These are phyloP conservation scores for Catenaria anguillulae DNA, from an alignment of 371 early-diverging fungal genomes.

Conservation along the genomic window DNA sequence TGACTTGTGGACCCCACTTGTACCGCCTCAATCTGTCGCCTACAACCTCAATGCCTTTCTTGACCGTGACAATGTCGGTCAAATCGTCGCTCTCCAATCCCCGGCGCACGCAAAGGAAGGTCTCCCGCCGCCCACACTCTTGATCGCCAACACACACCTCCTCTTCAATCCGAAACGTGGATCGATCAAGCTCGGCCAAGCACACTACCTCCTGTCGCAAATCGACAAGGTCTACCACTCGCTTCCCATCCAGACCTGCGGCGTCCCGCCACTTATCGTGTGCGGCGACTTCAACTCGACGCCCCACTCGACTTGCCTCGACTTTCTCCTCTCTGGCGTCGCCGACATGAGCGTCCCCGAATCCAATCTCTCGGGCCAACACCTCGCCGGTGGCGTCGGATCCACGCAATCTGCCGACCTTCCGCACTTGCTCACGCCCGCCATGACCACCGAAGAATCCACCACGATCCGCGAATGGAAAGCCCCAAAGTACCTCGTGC, in stretches of 20 bases:
- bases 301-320: not conserved
- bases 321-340: not conserved
- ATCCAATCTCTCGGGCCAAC: not conserved
- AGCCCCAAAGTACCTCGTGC: not conserved
- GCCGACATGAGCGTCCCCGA: not conserved
- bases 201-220: not conserved
- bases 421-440: not conserved
- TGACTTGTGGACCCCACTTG: not conserved
- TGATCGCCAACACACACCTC: conserved; percentile 5
- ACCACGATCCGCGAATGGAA: not conserved
- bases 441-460: too few relatives aligned
- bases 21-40: too few relatives aligned
- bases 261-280: not conserved
- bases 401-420: not conserved
- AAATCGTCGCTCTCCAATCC: not conserved
- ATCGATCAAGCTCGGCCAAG: not conserved
- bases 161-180: conserved; percentile 3
- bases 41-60: not conserved
- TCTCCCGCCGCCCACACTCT: not conserved
- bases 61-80: conserved; percentile 5
- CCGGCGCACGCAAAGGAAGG: not conserved
- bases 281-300: conserved; percentile 2
- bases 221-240: not conserved
- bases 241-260: not conserved
- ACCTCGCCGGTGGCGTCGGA: not conserved